Evolutionary conservation across 257 asterid species (phyloP), one percentile per base, ranked within the genome.

Genomic region (Petunia secreta): DNA sequence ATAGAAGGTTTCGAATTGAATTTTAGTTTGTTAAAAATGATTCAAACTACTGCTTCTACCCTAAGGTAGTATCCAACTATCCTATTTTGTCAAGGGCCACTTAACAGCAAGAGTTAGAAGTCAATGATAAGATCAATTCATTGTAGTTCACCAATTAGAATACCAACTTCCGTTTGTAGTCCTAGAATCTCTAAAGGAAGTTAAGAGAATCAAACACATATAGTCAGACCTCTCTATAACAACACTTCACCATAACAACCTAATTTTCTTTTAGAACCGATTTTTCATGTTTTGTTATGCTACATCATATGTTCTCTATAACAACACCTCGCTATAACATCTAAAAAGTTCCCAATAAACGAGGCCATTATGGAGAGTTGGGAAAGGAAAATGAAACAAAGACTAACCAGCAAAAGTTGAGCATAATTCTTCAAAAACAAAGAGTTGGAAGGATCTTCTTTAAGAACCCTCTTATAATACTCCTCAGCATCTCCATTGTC

Each of bases 361-460:
- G 25, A 25, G 0, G 25, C 25, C 25, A 25, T 25, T 25, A 25
- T 25, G 25, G 55, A 38, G n/a, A 67, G 4, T 52, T 15, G n/a
- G 7, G 13, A 39, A 82, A 60, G 55, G 36, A 44, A 55, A 4
- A n/a, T 3, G 60, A 53, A 34, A n/a, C 4, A 57, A 69, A 71
- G 55, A 83, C 89, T 36, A 52, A 95, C 99, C 97, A 87, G 88
- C 79, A 93, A 85, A 88, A 87, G 80, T 52, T 86, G 91, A 79
- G 97, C 98, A 85, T 89, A 90, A 55, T 87, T 89, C 79, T 86
- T 91, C 85, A 91, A 83, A 64, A 83, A 79, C 88, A 89, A 85
- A 58, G 97, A 82, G 48, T 87, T 87, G 14, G 87, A 87, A 14
- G 98, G 91, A 74, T 90, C 79, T 74, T 87, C 87, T 10, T 36